These are phyloP conservation scores for Hemileccinum impolitum DNA, from an alignment of 768 basidiomycete species.

Conservation along the genomic window DNA sequence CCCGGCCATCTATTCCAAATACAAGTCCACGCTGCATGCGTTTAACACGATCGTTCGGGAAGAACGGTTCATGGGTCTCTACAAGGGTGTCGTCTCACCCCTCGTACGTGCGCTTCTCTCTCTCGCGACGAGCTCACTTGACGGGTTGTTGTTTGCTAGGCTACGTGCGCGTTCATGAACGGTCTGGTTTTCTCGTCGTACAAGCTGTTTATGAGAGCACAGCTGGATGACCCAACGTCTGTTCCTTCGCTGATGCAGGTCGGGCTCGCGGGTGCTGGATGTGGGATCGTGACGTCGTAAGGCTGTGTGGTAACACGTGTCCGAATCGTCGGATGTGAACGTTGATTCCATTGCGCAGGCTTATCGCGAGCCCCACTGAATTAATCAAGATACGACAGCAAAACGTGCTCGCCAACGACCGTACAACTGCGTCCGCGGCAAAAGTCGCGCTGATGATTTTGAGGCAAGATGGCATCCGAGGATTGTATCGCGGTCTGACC, in stretches of 20 bases:
- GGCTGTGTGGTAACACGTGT: conserved; percentile 25
- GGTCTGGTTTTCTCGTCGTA: conserved; percentile 86
- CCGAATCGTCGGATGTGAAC: no score
- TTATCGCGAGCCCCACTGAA: conserved; percentile 81
- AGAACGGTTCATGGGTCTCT: conserved; percentile 65
- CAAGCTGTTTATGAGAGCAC: conserved; percentile 69
- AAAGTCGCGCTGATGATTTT: conserved; percentile 55
- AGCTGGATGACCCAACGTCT: conserved; percentile 43
- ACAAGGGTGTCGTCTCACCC: conserved; percentile 77
- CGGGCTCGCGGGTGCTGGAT: conserved; percentile 72
- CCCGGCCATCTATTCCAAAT: conserved; percentile 52
- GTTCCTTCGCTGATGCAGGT: conserved; percentile 71
- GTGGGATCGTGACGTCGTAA: conserved; percentile 77
- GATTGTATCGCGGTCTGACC: conserved; percentile 73
- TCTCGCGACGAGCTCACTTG: neutral
- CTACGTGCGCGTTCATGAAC: conserved; percentile 72
- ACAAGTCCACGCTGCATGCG: conserved; percentile 63
- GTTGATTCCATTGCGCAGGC: conserved; percentile 33
- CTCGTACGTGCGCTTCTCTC: conserved; percentile 47
- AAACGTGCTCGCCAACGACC: conserved; percentile 37
- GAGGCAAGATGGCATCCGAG: conserved; percentile 52
- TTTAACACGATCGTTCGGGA: conserved; percentile 65
- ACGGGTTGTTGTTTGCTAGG: conserved; percentile 39
- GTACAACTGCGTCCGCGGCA: neutral
- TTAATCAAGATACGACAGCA: conserved; percentile 87